These are phyloP conservation scores for Oropetium thomaeum DNA, from an alignment of 176 grass and related monocot species.

Conservation along the genomic window DNA sequence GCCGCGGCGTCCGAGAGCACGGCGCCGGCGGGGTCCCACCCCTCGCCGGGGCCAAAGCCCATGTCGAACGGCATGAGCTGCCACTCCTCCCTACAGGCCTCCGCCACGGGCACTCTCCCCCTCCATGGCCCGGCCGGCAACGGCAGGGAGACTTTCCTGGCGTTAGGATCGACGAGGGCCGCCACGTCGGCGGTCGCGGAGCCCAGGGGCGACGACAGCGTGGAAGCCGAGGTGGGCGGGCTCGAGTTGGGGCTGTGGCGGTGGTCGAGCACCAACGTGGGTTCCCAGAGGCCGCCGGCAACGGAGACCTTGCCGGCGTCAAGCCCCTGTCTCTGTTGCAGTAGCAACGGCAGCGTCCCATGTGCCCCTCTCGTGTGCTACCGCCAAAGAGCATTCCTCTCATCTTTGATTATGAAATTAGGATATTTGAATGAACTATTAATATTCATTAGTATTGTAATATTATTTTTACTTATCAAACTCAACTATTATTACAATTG, in stretches of 20 bases:
- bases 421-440: too few species aligned
- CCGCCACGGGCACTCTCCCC: conserved; percentile 22
- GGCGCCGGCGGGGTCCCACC: conserved; percentile 45
- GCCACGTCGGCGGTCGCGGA: conserved; percentile 62
- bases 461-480: too few species aligned
- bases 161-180: conserved; percentile 39
- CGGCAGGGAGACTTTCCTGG: conserved; percentile 45
- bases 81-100: conserved; percentile 59
- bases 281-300: conserved; percentile 53
- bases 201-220: conserved; percentile 78
- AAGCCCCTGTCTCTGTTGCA: conserved; percentile 14
- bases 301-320: conserved; percentile 28
- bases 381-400: conserved; percentile 84
- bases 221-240: conserved; percentile 63
- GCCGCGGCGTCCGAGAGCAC: conserved; percentile 40
- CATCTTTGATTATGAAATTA: too few species aligned
- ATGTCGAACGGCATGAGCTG: conserved; percentile 72
- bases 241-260: conserved; percentile 70
- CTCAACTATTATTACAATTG: too few species aligned
- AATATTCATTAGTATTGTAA: too few species aligned
- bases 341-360: conserved; percentile 29
- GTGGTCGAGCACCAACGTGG: conserved; percentile 89
- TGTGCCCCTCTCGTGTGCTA: conserved; percentile 54
- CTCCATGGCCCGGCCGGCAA: conserved; percentile 38
- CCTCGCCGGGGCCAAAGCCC: conserved; percentile 41